These are phyloP conservation scores for Pseudocercospora vitis DNA, from an alignment of 2,329 filamentous ascomycete genomes.

Conservation along the genomic window DNA sequence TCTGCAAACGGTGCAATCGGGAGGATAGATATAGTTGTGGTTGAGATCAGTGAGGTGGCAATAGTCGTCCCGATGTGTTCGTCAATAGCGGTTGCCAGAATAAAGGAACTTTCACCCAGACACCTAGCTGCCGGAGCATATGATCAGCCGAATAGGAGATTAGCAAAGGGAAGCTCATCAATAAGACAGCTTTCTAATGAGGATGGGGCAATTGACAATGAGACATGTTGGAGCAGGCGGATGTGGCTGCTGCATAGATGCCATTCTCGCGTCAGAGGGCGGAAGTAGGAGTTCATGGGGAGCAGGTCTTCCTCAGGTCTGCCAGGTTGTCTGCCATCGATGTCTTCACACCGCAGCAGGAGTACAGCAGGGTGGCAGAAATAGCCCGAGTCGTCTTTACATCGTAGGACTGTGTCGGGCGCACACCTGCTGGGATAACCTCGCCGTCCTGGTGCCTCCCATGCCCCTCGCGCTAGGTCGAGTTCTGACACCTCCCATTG, in stretches of 20 bases:
- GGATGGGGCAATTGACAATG: neutral
- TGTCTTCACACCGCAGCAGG: too few species aligned
- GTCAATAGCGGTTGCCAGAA: slow-evolving; percentile 20
- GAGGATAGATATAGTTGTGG: slow-evolving; percentile 22
- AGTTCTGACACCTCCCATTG: neutral
- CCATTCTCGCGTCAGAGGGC: too few species aligned
- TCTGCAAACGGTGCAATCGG: slow-evolving; percentile 18
- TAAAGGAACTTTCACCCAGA: slow-evolving; percentile 17
- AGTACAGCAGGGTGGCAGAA: too few species aligned
- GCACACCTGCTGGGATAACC: neutral
- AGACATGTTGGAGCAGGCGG: neutral
- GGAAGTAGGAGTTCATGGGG: too few species aligned
- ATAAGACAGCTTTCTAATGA: slow-evolving; percentile 12
- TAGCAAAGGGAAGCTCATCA: slow-evolving; percentile 6
- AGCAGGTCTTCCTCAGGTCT: too few species aligned
- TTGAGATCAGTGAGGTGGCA: neutral
- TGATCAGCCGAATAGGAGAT: neutral
- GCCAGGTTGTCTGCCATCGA: too few species aligned
- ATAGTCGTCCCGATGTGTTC: slow-evolving; percentile 11
- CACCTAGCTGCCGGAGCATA: neutral
- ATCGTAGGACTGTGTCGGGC: neutral
- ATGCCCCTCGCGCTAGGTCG: neutral
- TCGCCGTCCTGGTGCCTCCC: neutral
- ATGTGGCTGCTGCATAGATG: too few species aligned
- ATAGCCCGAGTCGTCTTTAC: neutral